phyloP scores from a whole-genome alignment of 805 yeast genomes.

The Dipodascopsis uninucleata region DNA sequence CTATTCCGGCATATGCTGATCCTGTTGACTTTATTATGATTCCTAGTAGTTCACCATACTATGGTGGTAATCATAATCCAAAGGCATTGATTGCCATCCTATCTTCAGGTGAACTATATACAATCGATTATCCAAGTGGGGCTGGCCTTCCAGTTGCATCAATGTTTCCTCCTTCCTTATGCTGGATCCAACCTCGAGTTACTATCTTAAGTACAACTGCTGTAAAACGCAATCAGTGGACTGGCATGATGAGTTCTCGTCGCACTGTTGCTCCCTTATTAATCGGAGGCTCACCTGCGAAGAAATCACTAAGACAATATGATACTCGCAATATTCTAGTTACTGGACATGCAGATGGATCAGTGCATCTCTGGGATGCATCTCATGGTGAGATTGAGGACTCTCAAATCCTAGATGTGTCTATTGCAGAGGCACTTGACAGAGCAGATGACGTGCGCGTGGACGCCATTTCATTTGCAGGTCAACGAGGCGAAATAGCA shows the following conservation, averaged over 20 bases:
- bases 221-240: constrained; percentile 67
- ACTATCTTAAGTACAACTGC: constrained; percentile 53
- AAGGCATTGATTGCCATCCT: constrained; percentile 54
- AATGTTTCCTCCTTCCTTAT: constrained; percentile 73
- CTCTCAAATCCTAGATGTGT: constrained; percentile 55
- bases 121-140: constrained; percentile 58
- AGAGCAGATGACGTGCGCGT: constrained; percentile 48
- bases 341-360: constrained; percentile 82
- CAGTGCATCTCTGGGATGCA: constrained; percentile 76
- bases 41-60: constrained; percentile 66
- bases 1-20: constrained; percentile 47
- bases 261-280: constrained; percentile 42
- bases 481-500: constrained; percentile 50
- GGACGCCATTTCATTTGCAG: constrained; percentile 64
- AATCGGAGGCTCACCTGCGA: constrained; percentile 75
- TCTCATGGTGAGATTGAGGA: constrained; percentile 66
- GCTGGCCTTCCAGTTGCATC: constrained; percentile 49
- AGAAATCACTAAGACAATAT: constrained; percentile 46
- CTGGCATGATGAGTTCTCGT: constrained; percentile 64
- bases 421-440: constrained; percentile 49
- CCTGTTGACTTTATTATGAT: constrained; percentile 51
- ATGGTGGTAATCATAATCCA: constrained; percentile 78
- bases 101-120: constrained; percentile 62
- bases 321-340: constrained; percentile 58
- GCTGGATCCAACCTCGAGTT: constrained; percentile 73